Conservation (phyloP, 352 stramenopile genomes). For the Phytopythium vexans region DNA sequence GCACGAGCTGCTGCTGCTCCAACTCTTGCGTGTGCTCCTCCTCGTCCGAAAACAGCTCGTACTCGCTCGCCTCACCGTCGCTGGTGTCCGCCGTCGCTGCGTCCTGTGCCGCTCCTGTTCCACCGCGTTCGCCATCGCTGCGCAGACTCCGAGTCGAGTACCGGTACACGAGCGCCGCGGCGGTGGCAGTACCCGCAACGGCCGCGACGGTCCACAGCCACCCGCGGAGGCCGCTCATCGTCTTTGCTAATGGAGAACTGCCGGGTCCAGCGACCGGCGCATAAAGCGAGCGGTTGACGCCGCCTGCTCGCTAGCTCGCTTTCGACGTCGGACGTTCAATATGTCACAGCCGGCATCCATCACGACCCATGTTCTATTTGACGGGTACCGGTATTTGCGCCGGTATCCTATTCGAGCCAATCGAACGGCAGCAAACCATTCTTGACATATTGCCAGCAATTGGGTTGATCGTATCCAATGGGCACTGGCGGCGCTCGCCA, state of each 20-base stretch:
- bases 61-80: constrained; percentile 26
- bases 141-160: constrained; percentile 48
- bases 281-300: no score
- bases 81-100: constrained; percentile 21
- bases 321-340: no score
- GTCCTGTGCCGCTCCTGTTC: constrained; percentile 6
- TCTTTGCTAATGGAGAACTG: no score
- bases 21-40: constrained; percentile 13
- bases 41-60: not conserved
- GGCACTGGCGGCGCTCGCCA: not conserved
- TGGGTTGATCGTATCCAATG: constrained; percentile 3
- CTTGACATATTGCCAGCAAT: no score
- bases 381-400: no score
- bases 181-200: constrained; percentile 63
- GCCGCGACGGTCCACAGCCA: constrained; percentile 64
- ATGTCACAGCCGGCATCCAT: no score
- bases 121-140: constrained; percentile 12
- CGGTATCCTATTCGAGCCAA: no score
- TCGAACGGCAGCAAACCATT: no score
- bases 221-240: constrained; percentile 34
- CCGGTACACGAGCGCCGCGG: constrained; percentile 54
- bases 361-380: no score
- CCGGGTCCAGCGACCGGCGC: no score
- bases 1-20: constrained; percentile 36
- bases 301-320: no score